Conservation (phyloP, 345 rosid species). For the Toxicodendron radicans region DNA sequence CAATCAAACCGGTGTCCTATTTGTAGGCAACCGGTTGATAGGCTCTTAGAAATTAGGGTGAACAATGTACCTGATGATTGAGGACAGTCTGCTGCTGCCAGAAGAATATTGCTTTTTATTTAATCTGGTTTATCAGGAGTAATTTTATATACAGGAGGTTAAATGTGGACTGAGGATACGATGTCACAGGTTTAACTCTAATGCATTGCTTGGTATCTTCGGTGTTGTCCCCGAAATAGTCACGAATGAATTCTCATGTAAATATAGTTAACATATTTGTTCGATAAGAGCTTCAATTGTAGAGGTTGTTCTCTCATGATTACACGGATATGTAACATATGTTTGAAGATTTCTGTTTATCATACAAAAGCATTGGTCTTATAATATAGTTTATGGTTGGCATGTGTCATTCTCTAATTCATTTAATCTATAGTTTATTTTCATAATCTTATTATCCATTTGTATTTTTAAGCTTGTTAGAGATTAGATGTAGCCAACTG, state of each 20-base stretch:
- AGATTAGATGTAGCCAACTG: neutral
- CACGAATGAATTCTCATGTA: conserved; percentile 4
- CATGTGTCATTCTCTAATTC: neutral
- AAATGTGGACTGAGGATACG: neutral
- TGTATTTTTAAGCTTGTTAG: neutral
- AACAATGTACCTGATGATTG: conserved; percentile 31
- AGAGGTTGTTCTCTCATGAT: neutral
- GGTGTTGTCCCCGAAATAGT: neutral
- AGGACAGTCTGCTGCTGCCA: conserved; percentile 7
- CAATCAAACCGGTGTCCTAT: conserved; percentile 55
- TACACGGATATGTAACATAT: too few species aligned
- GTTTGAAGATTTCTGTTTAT: neutral
- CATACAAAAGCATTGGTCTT: neutral
- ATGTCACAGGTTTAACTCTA: neutral
- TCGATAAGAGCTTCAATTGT: neutral
- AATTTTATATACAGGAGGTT: conserved; percentile 2
- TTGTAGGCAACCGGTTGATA: conserved; percentile 52
- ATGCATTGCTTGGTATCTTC: neutral
- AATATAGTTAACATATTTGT: conserved; percentile 8
- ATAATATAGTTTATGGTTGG: neutral
- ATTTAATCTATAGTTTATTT: neutral
- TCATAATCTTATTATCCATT: neutral
- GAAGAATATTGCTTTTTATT: neutral
- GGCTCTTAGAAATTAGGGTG: conserved; percentile 54
- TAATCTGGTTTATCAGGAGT: neutral